phyloP scores from a whole-genome alignment of 768 basidiomycete species.

The Mycena capillaripes region DNA sequence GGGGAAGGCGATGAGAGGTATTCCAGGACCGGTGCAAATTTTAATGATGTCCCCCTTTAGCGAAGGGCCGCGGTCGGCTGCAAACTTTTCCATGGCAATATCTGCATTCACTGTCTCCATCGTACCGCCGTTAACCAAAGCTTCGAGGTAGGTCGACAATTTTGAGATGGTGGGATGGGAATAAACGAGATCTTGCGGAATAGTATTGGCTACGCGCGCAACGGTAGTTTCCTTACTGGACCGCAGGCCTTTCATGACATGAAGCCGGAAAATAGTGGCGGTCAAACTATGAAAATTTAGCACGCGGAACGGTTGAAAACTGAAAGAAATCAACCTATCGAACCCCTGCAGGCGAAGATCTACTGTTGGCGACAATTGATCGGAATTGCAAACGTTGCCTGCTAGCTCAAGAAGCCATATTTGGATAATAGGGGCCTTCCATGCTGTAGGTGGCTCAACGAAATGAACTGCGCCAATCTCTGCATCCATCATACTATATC shows the following conservation, averaged over 20 bases:
- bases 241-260: background rate
- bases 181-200: background rate
- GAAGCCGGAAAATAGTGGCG: slow-evolving; percentile 43
- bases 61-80: too few relatives aligned
- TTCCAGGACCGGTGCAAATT: slow-evolving; percentile 3
- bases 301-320: too few relatives aligned
- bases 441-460: slow-evolving; percentile 41
- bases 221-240: background rate
- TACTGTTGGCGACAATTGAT: slow-evolving; percentile 2
- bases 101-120: too few relatives aligned
- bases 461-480: slow-evolving; percentile 37
- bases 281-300: slow-evolving; percentile 37
- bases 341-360: slow-evolving; percentile 35
- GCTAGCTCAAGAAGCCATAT: slow-evolving; percentile 43
- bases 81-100: too few relatives aligned
- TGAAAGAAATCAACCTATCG: slow-evolving; percentile 23
- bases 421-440: slow-evolving; percentile 40
- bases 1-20: slow-evolving; percentile 20
- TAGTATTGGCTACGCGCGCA: background rate
- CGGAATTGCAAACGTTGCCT: slow-evolving; percentile 23
- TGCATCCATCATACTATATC: slow-evolving; percentile 46
- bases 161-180: background rate
- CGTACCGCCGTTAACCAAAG: background rate
- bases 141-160: slow-evolving; percentile 22
- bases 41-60: slow-evolving; percentile 14